Evolutionary conservation across 129 eudicot genomes (phyloP).

Genomic region (Centaurea solstitialis): DNA sequence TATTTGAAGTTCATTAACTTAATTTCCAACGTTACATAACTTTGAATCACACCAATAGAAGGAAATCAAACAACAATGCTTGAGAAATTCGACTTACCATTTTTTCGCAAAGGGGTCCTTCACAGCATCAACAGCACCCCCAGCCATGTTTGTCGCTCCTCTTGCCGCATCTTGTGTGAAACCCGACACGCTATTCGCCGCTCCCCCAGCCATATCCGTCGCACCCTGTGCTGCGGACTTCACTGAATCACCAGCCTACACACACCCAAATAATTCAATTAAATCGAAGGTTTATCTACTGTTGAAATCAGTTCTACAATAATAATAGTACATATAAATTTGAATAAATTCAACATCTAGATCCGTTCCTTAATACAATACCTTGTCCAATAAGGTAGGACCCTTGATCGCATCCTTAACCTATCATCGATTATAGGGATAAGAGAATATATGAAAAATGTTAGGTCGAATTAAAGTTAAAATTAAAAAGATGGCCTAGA

Average conservation of each 20-base stretch:
- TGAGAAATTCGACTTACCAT: neutral
- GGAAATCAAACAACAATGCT: neutral
- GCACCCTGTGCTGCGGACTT: slow-evolving; percentile 79
- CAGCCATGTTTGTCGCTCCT: slow-evolving; percentile 64
- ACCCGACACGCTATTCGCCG: slow-evolving; percentile 54
- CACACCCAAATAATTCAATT: neutral
- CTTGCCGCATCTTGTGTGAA: slow-evolving; percentile 68
- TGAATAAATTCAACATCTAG: neutral
- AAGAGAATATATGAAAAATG: neutral
- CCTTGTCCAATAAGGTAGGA: neutral
- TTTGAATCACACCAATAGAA: neutral
- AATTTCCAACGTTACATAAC: neutral
- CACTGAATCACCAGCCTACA: slow-evolving; percentile 66
- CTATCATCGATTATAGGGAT: neutral
- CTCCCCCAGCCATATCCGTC: slow-evolving; percentile 64
- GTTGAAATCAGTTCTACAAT: neutral
- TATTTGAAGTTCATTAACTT: too few species aligned
- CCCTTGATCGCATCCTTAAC: neutral
- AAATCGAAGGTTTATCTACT: neutral
- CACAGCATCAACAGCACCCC: slow-evolving; percentile 64
- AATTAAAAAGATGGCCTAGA: neutral
- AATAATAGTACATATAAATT: neutral
- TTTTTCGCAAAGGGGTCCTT: slow-evolving; percentile 45
- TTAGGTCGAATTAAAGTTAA: neutral
- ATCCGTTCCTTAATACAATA: neutral